Evolutionary conservation across 2,329 filamentous ascomycete genomes (phyloP).

Genomic region (Hypocreales sp.): DNA sequence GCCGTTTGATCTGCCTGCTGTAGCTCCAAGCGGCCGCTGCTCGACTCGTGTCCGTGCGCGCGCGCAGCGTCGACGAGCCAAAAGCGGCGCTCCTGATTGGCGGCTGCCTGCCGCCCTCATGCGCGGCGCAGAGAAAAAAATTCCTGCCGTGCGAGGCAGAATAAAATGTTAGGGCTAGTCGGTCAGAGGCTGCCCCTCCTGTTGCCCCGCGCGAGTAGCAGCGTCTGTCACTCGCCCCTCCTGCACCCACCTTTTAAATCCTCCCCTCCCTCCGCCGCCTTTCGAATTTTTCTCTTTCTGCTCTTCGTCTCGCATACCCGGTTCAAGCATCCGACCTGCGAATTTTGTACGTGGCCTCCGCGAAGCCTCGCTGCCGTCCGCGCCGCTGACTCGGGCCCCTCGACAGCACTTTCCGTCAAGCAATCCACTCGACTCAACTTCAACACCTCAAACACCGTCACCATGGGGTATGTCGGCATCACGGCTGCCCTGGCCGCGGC

Average conservation of each 20-base stretch:
- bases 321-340: conserved; percentile 28
- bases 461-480: conserved; percentile 16
- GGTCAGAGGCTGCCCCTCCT: conserved; percentile 5
- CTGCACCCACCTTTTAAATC: conserved; percentile 20
- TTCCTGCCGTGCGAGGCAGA: conserved; percentile 6
- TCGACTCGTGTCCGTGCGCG: no score
- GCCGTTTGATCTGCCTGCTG: no score
- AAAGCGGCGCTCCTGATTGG: no score
- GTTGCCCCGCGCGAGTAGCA: conserved; percentile 19
- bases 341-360: conserved; percentile 16
- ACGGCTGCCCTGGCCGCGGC: not conserved
- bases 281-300: conserved; percentile 20
- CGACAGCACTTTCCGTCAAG: conserved; percentile 3
- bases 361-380: no score
- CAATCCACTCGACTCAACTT: conserved; percentile 4
- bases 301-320: conserved; percentile 28
- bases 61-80: no score
- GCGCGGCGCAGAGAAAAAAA: conserved; percentile 5
- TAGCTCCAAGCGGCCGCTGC: no score
- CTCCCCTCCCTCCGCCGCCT: conserved; percentile 20
- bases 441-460: conserved; percentile 11
- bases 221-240: conserved; percentile 13
- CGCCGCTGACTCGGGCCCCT: no score
- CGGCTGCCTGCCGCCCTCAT: no score
- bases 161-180: conserved; percentile 21